Conservation (phyloP, 495 filamentous ascomycete species). For the Glarea lozoyensis region DNA sequence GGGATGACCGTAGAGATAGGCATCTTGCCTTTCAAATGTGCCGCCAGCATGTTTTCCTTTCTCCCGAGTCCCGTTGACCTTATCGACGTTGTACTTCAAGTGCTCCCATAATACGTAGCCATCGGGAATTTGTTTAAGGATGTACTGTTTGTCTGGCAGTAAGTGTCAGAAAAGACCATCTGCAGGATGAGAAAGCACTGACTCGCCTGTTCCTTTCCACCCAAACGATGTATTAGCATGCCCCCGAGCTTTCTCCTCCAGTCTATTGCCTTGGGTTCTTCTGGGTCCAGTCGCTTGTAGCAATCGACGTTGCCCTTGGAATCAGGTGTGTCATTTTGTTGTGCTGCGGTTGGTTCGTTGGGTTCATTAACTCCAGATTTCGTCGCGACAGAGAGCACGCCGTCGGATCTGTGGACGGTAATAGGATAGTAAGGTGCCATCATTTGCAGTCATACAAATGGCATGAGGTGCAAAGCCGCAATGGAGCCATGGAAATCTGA, state of each 20-base stretch:
- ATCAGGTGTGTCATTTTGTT: conserved; percentile 36
- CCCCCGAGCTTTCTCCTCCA: conserved; percentile 47
- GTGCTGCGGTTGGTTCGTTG: conserved; percentile 35
- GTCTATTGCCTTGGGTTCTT: conserved; percentile 37
- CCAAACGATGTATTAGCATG: conserved; percentile 37
- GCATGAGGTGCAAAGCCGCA: too few species aligned
- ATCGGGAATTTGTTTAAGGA: conserved; percentile 44
- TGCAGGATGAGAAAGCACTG: too few species aligned
- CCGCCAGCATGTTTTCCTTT: conserved; percentile 16
- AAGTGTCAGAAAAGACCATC: conserved; percentile 7
- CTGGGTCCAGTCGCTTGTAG: conserved; percentile 30
- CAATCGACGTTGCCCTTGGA: conserved; percentile 38
- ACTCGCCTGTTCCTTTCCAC: conserved; percentile 26
- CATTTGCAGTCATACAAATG: not conserved
- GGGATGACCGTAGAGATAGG: conserved; percentile 55
- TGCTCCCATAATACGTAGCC: conserved; percentile 52
- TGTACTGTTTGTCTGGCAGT: conserved; percentile 33
- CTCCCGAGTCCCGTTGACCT: conserved; percentile 8
- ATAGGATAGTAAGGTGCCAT: conserved; percentile 21
- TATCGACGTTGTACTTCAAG: conserved; percentile 27
- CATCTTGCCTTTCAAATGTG: conserved; percentile 41
- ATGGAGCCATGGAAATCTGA: too few species aligned
- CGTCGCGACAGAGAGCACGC: conserved; percentile 20
- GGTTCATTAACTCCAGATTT: conserved; percentile 24
- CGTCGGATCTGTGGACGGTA: conserved; percentile 31